Evolutionary conservation across 257 asterid species (phyloP).

Genomic region (Nicotiana knightiana): DNA sequence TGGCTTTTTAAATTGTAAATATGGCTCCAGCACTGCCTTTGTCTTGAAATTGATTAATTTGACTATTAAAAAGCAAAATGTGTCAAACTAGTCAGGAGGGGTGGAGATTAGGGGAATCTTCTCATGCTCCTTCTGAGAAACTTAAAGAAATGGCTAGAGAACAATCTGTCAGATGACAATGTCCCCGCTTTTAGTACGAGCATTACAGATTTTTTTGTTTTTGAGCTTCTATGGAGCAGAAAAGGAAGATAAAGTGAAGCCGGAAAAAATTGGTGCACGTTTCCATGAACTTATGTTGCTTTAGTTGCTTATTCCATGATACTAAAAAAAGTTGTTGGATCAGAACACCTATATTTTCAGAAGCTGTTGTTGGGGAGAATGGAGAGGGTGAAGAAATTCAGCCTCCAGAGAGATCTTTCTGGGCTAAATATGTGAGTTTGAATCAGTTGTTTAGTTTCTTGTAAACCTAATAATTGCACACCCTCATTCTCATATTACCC

Average conservation of each 20-base stretch:
- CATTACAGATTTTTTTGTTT: background rate
- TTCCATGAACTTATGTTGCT: background rate
- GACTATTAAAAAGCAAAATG: background rate
- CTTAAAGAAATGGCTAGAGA: conserved; percentile 5
- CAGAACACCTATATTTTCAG: conserved; percentile 88
- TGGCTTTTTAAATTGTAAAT: too few species aligned
- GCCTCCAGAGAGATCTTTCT: conserved; percentile 89
- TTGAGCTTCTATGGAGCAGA: background rate
- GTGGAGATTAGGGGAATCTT: background rate
- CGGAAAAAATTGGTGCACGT: background rate
- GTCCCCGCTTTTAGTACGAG: background rate
- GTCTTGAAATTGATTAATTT: background rate
- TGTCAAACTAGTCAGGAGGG: background rate
- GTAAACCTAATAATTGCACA: background rate
- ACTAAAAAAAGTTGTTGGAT: conserved; percentile 15
- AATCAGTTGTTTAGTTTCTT: background rate
- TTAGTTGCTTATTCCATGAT: too few species aligned
- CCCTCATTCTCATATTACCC: background rate
- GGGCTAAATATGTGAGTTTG: conserved; percentile 93
- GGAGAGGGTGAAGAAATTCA: conserved; percentile 62
- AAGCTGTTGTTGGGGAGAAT: conserved; percentile 57
- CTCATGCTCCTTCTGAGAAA: background rate
- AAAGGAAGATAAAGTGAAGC: background rate
- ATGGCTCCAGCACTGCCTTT: too few species aligned
- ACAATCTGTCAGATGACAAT: background rate